Conservation (phyloP, 192 early-diverging fungal genomes). For the Backusella liffmaniae region DNA sequence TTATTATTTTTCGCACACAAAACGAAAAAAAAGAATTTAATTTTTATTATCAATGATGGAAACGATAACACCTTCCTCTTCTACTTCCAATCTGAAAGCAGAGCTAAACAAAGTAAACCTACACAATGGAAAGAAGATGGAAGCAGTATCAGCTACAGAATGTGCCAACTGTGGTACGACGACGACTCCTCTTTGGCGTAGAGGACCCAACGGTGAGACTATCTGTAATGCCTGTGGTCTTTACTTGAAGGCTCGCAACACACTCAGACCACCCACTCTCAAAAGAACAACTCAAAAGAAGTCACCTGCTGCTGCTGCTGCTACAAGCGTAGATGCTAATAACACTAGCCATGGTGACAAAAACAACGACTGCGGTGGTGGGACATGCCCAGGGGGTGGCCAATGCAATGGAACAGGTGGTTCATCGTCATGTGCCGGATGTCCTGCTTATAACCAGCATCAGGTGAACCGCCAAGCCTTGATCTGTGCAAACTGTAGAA, state of each 20-base stretch:
- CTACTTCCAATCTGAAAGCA: background rate
- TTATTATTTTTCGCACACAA: background rate
- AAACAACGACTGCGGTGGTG: constrained; percentile 39
- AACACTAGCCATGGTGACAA: background rate
- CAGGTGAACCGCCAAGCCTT: constrained; percentile 56
- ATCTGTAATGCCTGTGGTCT: constrained; percentile 97
- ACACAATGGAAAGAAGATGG: constrained; percentile 11
- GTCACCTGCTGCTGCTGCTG: constrained; percentile 29
- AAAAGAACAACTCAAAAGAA: constrained; percentile 38
- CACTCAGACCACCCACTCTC: constrained; percentile 47
- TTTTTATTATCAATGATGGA: constrained; percentile 6
- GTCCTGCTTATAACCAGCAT: constrained; percentile 75
- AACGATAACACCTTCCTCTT: background rate
- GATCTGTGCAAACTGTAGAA: constrained; percentile 76
- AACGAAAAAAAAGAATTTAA: background rate
- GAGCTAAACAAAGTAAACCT: background rate
- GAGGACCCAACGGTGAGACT: constrained; percentile 81
- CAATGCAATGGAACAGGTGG: constrained; percentile 77
- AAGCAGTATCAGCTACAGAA: constrained; percentile 44
- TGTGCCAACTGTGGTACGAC: constrained; percentile 91
- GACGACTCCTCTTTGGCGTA: constrained; percentile 90
- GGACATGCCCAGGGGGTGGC: constrained; percentile 74
- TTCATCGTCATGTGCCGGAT: constrained; percentile 68
- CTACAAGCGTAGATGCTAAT: background rate
- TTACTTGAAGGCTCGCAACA: constrained; percentile 53